A percentile compares a stretch with the other conserved stretches of the same genome.
phyloP scores from a whole-genome alignment of 139 green algal species.

The Haematococcus sp. region DNA sequence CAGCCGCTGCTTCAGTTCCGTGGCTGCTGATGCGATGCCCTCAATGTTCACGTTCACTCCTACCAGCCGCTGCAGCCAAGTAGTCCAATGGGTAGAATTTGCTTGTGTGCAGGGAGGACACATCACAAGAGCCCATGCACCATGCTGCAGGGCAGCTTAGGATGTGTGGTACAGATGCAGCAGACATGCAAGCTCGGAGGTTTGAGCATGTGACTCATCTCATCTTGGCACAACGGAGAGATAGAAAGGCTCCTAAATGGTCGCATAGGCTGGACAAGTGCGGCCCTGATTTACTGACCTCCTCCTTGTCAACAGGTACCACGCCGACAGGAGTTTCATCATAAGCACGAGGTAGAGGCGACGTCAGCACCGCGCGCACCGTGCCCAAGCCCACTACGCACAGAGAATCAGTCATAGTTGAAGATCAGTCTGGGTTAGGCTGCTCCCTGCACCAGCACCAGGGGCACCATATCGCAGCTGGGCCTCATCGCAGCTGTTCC shows the following conservation, averaged over 20 bases:
- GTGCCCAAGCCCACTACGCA: constrained; percentile 7
- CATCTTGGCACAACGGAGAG: no score
- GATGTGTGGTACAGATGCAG: no score
- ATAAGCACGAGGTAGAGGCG: constrained; percentile 30
- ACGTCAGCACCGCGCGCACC: constrained; percentile 12
- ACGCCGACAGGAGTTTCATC: constrained; percentile 22
- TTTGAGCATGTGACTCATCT: no score
- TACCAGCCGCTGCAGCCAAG: constrained; percentile 8
- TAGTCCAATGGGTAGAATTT: no score
- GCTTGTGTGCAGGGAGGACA: no score
- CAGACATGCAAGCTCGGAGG: no score
- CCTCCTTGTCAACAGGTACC: constrained; percentile 18
- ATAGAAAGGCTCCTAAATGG: no score
- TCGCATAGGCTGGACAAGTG: no score
- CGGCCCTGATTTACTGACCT: no score
- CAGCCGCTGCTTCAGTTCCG: constrained; percentile 21
- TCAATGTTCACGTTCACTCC: constrained; percentile 22
- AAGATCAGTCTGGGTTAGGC: background rate
- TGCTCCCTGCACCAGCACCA: background rate
- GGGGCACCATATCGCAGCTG: background rate
- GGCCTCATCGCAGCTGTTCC: background rate
- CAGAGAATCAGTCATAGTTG: background rate
- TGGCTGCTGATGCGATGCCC: background rate
- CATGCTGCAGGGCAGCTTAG: no score
- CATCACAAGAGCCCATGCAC: no score